Evolutionary conservation across 495 filamentous ascomycete genomes (phyloP).

Genomic region (Penicillium herquei): DNA sequence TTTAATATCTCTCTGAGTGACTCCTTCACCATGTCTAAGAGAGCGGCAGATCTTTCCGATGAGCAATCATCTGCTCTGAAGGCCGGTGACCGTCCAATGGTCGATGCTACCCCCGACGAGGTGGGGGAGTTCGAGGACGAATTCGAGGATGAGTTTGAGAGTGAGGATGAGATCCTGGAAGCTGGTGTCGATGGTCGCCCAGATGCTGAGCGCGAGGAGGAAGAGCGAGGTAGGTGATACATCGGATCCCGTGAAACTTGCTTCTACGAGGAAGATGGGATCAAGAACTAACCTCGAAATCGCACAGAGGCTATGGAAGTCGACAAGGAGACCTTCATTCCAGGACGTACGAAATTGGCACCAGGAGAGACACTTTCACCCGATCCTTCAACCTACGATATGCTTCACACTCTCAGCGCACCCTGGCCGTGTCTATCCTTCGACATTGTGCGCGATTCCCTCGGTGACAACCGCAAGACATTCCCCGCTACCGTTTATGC

Average conservation of each 20-base stretch:
- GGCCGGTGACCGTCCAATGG: constrained; percentile 61
- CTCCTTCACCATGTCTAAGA: constrained; percentile 63
- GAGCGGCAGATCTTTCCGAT: constrained; percentile 57
- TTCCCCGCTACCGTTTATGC: constrained; percentile 94
- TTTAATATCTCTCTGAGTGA: not conserved
- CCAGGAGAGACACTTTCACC: constrained; percentile 87
- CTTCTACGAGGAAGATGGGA: not conserved
- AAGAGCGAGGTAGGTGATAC: constrained; percentile 60
- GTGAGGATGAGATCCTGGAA: constrained; percentile 92
- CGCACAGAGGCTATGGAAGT: constrained; percentile 82
- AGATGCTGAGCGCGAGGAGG: constrained; percentile 87
- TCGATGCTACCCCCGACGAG: constrained; percentile 52
- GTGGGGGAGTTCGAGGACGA: constrained; percentile 94
- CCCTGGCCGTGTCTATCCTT: constrained; percentile 97
- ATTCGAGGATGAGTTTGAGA: constrained; percentile 95
- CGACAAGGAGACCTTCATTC: constrained; percentile 89
- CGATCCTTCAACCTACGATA: constrained; percentile 88
- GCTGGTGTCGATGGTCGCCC: constrained; percentile 90
- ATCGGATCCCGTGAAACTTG: not conserved
- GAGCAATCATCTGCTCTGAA: constrained; percentile 60
- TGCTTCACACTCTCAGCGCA: constrained; percentile 89
- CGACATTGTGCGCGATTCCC: constrained; percentile 82
- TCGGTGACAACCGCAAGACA: constrained; percentile 84
- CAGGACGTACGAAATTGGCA: constrained; percentile 80
- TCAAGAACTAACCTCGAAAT: not conserved